Conservation (phyloP, 2,329 filamentous ascomycete genomes). For the Fusarium udum region DNA sequence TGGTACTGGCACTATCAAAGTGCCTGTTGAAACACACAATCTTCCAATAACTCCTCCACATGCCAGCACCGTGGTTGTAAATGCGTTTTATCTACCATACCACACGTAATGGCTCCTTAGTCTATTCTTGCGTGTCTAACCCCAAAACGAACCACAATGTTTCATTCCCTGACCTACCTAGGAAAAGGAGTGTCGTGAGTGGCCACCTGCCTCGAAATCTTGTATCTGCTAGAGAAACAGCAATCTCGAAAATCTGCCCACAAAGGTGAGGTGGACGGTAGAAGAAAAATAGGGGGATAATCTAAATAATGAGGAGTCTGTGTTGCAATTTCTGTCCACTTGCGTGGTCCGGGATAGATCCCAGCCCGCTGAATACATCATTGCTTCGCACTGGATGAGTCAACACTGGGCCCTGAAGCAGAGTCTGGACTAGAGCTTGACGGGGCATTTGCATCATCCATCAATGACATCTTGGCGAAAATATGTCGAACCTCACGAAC, state of each 20-base stretch:
- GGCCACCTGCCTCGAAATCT: neutral
- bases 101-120: neutral
- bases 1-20: neutral
- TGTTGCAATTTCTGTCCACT: neutral
- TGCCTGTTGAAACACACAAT: neutral
- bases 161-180: neutral
- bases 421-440: neutral
- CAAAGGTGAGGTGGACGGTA: neutral
- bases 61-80: neutral
- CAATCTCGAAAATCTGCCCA: neutral
- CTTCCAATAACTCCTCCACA: neutral
- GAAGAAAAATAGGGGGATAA: neutral
- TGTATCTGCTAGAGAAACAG: neutral
- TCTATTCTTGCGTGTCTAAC: neutral
- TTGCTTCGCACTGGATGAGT: neutral
- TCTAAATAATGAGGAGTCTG: neutral
- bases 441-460: constrained; percentile 34
- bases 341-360: neutral
- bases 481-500: constrained; percentile 79
- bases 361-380: neutral
- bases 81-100: neutral
- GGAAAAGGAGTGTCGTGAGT: neutral
- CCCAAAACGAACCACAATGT: neutral
- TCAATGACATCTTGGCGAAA: constrained; percentile 67
- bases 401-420: neutral